Evolutionary conservation across 108 stramenopile genomes (phyloP).

Genomic region (Phaeodactylum tricornutum): DNA sequence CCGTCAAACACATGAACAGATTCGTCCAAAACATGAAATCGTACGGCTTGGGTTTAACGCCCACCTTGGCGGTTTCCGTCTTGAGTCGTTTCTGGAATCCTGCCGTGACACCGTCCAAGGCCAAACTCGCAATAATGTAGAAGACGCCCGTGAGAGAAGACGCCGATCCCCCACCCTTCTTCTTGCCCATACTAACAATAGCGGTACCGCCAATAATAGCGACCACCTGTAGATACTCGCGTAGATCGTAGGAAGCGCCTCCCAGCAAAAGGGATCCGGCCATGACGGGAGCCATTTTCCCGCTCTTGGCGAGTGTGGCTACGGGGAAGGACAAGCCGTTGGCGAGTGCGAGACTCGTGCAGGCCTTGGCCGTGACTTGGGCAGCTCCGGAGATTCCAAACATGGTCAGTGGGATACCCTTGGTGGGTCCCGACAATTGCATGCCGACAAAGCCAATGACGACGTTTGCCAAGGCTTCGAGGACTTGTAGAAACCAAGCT

Average conservation of each 20-base stretch:
- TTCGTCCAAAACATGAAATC: slow-evolving; percentile 95
- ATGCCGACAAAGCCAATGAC: slow-evolving; percentile 81
- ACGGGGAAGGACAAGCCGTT: slow-evolving; percentile 83
- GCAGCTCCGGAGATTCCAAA: slow-evolving; percentile 85
- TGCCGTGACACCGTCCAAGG: slow-evolving; percentile 83
- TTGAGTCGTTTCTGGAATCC: slow-evolving; percentile 88
- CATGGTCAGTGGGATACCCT: slow-evolving; percentile 68
- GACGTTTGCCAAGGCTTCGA: slow-evolving; percentile 87
- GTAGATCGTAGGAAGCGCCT: slow-evolving; percentile 69
- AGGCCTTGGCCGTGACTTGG: slow-evolving; percentile 88
- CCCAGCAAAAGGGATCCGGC: slow-evolving; percentile 75
- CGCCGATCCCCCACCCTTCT: slow-evolving; percentile 51
- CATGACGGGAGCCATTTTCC: slow-evolving; percentile 96
- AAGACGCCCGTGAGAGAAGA: slow-evolving; percentile 63
- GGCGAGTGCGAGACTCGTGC: slow-evolving; percentile 78
- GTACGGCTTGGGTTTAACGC: slow-evolving; percentile 86
- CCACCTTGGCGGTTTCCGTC: slow-evolving; percentile 75
- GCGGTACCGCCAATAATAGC: slow-evolving; percentile 87
- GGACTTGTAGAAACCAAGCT: slow-evolving; percentile 87
- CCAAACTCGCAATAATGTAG: slow-evolving; percentile 73
- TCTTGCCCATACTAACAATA: slow-evolving; percentile 86
- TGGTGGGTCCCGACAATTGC: slow-evolving; percentile 67
- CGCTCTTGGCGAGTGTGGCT: slow-evolving; percentile 82
- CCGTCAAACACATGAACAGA: slow-evolving; percentile 80
- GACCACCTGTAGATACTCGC: slow-evolving; percentile 85